These are phyloP conservation scores for Pseudofabraea citricarpa DNA, from an alignment of 2,329 filamentous ascomycete species.

Conservation along the genomic window DNA sequence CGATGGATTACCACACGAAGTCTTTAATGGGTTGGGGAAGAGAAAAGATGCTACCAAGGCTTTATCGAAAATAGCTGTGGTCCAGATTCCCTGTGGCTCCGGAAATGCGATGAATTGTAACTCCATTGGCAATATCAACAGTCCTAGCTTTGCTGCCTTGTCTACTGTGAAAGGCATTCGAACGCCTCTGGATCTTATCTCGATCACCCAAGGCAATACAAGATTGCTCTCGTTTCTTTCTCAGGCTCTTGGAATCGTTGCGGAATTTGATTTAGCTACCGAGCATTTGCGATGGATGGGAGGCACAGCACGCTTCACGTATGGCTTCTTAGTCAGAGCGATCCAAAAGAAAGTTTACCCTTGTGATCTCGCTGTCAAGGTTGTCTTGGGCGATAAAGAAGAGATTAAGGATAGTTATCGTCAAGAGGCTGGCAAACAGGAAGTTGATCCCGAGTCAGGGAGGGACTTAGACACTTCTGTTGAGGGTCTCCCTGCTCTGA, in stretches of 20 bases:
- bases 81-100: conserved; percentile 82
- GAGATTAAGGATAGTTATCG: conserved; percentile 69
- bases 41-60: conserved; percentile 69
- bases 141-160: conserved; percentile 68
- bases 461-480: conserved; percentile 31
- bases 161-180: conserved; percentile 78
- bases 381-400: conserved; percentile 69
- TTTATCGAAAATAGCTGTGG: conserved; percentile 69
- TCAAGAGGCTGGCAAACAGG: conserved; percentile 28
- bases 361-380: conserved; percentile 77
- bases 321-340: conserved; percentile 70
- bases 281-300: conserved; percentile 89
- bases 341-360: conserved; percentile 76
- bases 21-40: conserved; percentile 83
- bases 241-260: conserved; percentile 81
- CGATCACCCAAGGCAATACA: conserved; percentile 71
- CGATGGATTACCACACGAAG: conserved; percentile 84
- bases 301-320: conserved; percentile 69
- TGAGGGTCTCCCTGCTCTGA: conserved; percentile 56
- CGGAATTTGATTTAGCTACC: conserved; percentile 81
- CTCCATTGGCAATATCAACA: conserved; percentile 70
- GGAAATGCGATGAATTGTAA: conserved; percentile 91
- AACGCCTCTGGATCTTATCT: conserved; percentile 78
- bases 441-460: neutral
- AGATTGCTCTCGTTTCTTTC: conserved; percentile 81